Percentiles rank a stretch among this genome's conserved stretches.
Conservation (phyloP, 805 yeast species). For the Metschnikowia bowlesiae region DNA sequence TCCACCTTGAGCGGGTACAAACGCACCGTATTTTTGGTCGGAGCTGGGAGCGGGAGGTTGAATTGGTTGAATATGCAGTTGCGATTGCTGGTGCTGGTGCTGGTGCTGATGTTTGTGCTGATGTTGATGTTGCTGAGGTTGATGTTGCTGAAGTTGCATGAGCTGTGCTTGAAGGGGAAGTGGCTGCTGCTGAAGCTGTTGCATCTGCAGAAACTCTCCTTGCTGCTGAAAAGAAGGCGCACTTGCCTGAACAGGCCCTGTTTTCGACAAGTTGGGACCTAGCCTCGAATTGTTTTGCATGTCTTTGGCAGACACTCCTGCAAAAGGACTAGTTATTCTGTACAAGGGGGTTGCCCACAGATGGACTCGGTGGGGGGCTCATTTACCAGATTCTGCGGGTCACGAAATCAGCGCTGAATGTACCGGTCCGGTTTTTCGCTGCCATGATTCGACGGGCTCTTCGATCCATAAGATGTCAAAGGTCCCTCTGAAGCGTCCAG, state of each 20-base stretch:
- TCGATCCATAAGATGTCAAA: neutral
- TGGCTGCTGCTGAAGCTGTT: too few species aligned
- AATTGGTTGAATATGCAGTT: neutral
- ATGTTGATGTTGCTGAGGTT: too few species aligned
- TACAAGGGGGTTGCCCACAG: neutral
- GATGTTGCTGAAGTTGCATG: too few species aligned
- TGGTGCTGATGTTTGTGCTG: neutral
- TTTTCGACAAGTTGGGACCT: neutral
- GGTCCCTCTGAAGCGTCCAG: neutral
- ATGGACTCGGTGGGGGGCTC: neutral
- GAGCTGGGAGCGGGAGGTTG: neutral
- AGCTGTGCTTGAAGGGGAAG: too few species aligned
- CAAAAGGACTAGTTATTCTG: neutral
- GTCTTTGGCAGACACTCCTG: neutral
- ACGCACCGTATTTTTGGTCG: neutral
- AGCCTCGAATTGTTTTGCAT: neutral
- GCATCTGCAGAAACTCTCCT: neutral
- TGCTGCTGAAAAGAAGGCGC: neutral
- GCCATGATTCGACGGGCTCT: neutral
- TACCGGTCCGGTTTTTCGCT: neutral
- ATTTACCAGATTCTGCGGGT: neutral
- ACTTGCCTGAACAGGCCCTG: neutral
- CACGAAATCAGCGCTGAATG: neutral
- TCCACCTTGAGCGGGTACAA: neutral
- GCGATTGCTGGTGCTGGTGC: neutral